Evolutionary conservation across 192 early-diverging fungal species (phyloP), one percentile per base, ranked within the genome.

Genomic region (Gaertneriomyces semiglobifer): DNA sequence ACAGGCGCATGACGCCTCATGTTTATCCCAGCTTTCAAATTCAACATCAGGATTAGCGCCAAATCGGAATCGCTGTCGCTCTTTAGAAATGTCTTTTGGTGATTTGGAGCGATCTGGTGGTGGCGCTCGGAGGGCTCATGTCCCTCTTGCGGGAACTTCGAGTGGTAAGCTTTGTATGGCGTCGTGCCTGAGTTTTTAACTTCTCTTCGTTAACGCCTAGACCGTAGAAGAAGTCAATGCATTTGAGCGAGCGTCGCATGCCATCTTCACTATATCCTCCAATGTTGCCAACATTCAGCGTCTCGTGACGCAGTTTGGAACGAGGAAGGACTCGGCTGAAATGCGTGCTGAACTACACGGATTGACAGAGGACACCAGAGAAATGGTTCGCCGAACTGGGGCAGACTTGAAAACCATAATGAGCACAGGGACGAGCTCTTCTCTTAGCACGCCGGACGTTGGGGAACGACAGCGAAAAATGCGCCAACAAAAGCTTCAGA

Each of bases 401-500:
- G 66, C 70, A 10, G 88, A 92, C 40, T 81, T 96, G 64, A 96
- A 96, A 71, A 57, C 65, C 7, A 72, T 98, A 41, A 73, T 89
- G 12, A 39, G 16, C 14, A 40, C 45, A 25, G 11, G 20, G 16
- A 46, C 9, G 45, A 9, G 16, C 8, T 43, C 11, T 2, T 8
- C 2, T 43, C 1, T 3, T 43, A 46, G 38, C 18, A 9, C 7
- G 6, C 6, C 20, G 44, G 45, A 50, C 16, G 16, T 16, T 14
- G 48, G 48, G 48, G 64, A 89, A 79, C 77, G 87, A 44, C 88
- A 91, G 66, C 84, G 87, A 46, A 90, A 92, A 74, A 80, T 94
- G 50, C 89, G 91, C 66, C 89, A 96, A 60, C 89, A 96, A 70
- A 98, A 98, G 69, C 79, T 99, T 44, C 89, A 89, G 20, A 93